Base-by-base conservation (phyloP, 2,329 filamentous ascomycete species). In the Cryphonectria japonica region DNA sequence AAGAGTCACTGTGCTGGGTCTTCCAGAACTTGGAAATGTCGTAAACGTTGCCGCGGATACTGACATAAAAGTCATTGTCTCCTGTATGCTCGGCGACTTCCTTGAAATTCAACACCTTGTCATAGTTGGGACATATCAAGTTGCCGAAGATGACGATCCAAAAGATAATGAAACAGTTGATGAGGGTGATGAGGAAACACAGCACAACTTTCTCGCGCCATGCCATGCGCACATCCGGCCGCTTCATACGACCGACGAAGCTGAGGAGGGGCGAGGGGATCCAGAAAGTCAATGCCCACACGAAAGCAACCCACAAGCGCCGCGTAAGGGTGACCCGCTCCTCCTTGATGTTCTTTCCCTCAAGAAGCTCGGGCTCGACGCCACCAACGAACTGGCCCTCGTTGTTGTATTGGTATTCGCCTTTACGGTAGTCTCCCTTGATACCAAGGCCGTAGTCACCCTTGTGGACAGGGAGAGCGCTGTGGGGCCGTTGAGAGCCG, bases 121-220 rank as follows among this genome's bases (percentile, higher is more conserved):
- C 89, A 74, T 89, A 93, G 78, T 97, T 95, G 19, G 96, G 96
- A 78, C 96, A 99, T 3, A 98, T 85, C 1, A 99, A 80, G 69
- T 87, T 89, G 46, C 95, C 95, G 76, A 99, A 96, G 54, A 83
- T 89, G 74, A 98, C 88, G 76, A 99, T 98, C 88, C 94, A 97
- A 83, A 99, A 99, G 71, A 98, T 86, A 73, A 99, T 88, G 39
- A 88, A 78, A 54, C 79, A 94, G 81, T 99, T 99, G 75, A 97
- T 82, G 16, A 99, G 76, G 41, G 93, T 79, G 75, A 99, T 98
- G 67, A 97, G 77, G 71, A 93, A 84, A 63, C 95, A 90, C 14
- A 99, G 84, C 0, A 96, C 92, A 14, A 99, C 67, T 82, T 99
- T 99, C 78, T 99, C 96, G 81, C 96, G 89, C 96, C 96, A 99